Conservation (phyloP, 169 alveolate genomes). For the Plasmodium berghei region DNA sequence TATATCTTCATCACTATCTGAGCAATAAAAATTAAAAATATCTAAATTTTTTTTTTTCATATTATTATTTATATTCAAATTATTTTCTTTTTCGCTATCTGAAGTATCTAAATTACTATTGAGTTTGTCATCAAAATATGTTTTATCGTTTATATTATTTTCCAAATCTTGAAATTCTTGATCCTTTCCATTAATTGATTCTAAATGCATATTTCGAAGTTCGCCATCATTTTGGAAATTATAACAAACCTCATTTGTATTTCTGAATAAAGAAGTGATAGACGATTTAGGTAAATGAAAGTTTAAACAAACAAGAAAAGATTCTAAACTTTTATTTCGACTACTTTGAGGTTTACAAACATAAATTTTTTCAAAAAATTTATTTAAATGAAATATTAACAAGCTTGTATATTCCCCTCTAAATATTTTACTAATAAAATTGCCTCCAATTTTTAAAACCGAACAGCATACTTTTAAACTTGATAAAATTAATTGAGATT, state of each 20-base stretch:
- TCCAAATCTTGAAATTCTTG: constrained; percentile 5
- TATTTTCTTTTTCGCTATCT: background rate
- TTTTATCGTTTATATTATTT: background rate
- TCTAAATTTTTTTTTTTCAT: constrained; percentile 26
- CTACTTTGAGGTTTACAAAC: constrained; percentile 92
- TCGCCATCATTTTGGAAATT: constrained; percentile 10
- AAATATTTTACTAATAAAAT: constrained; percentile 96
- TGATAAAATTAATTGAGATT: constrained; percentile 95
- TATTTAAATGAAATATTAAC: constrained; percentile 81
- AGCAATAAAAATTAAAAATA: constrained; percentile 72
- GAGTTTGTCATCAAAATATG: background rate
- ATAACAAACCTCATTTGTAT: background rate
- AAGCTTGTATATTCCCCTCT: constrained; percentile 94
- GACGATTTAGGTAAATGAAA: constrained; percentile 59
- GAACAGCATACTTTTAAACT: constrained; percentile 93
- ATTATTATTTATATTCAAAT: background rate
- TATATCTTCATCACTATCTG: constrained; percentile 72
- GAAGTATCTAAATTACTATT: background rate
- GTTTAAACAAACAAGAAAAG: constrained; percentile 90
- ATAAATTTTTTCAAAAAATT: constrained; percentile 86
- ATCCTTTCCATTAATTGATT: constrained; percentile 23
- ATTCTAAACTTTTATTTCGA: constrained; percentile 90
- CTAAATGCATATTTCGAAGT: constrained; percentile 46
- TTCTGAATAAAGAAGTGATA: constrained; percentile 25
- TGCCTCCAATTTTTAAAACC: constrained; percentile 94